Base-by-base conservation (phyloP, 345 rosid species). In the Carallia brachiata region DNA sequence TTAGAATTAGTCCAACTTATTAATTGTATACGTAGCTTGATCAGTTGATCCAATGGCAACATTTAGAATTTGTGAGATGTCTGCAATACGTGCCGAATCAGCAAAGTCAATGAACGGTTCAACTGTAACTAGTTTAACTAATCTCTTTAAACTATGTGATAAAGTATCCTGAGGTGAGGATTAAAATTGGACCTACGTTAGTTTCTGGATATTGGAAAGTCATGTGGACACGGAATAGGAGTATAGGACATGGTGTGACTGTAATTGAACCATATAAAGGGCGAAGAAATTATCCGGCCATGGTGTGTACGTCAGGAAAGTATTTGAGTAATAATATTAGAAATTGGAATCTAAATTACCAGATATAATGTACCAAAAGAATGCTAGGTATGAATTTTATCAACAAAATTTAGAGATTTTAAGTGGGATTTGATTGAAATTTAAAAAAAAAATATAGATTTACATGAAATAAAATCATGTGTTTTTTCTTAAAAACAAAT, bases 91-190 rank as follows among this genome's bases (percentile, higher is more conserved):
- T 2, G 70, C 69, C 62, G 60, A 55, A 6, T 36, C 48, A 7
- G 36, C 32, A 64, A 52, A 82, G 85, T 76, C 85, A 79, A 69
- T 62, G 76, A 80, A 77, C 80, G 75, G 92, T 81, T 87, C 84
- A 85, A 77, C 92, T 60, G 78, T 70, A 76, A 75, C 84, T 71
- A 55, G 19, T 59, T 61, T 76, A 70, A 66, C 66, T 70, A 77
- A 69, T 66, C 7, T 48, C 9, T 50, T 7, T n/a, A 17, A 55
- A 19, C 15, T 13, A n/a, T 5, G 6, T 1, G 63, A 61, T 54
- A 52, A 56, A 31, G 39, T 65, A 32, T 39, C 48, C 66, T 3
- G 0, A 6, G 34, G 34, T 32, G 34, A 44, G 73, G 68, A 69
- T 61, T 53, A 63, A 67, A 53, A 36, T 44, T 65, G 61, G 81